A percentile compares a stretch with the other conserved stretches of the same genome.
Evolutionary conservation across 257 asterid genomes (phyloP).

Genomic region (Nicotiana benthamiana): DNA sequence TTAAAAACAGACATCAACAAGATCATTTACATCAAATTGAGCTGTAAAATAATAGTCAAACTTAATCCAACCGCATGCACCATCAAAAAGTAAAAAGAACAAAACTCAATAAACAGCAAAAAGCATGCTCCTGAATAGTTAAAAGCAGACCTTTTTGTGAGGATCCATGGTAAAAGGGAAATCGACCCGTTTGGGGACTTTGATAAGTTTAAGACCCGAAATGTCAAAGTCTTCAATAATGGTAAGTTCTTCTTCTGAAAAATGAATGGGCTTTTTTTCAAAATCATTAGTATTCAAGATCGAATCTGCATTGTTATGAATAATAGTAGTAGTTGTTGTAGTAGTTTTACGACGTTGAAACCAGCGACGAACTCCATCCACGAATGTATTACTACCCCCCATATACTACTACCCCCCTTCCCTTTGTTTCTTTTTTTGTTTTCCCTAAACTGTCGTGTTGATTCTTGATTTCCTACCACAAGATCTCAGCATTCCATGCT

Average conservation of each 20-base stretch:
- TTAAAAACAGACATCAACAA: background rate
- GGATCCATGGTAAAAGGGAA: constrained; percentile 65
- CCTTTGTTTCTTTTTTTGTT: constrained; percentile 9
- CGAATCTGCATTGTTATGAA: constrained; percentile 22
- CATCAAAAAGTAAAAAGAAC: background rate
- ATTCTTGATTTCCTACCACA: constrained; percentile 36
- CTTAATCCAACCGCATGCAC: background rate
- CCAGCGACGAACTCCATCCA: constrained; percentile 86
- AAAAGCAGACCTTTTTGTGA: constrained; percentile 50
- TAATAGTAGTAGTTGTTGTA: constrained; percentile 20
- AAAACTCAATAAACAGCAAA: background rate
- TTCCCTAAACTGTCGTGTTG: constrained; percentile 27
- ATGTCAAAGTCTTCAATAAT: constrained; percentile 54
- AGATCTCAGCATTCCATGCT: constrained; percentile 26
- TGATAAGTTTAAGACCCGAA: constrained; percentile 52
- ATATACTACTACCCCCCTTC: constrained; percentile 24
- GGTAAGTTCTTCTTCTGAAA: constrained; percentile 15
- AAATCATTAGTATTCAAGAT: constrained; percentile 11
- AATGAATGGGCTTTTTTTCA: background rate
- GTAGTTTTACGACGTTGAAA: constrained; percentile 44
- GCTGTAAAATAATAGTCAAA: background rate
- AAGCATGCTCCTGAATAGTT: background rate
- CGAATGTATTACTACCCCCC: constrained; percentile 85
- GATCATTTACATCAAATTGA: background rate
- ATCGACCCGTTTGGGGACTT: constrained; percentile 59